Evolutionary conservation across 495 filamentous ascomycete genomes (phyloP).

Genomic region (Penicillium alfredii): DNA sequence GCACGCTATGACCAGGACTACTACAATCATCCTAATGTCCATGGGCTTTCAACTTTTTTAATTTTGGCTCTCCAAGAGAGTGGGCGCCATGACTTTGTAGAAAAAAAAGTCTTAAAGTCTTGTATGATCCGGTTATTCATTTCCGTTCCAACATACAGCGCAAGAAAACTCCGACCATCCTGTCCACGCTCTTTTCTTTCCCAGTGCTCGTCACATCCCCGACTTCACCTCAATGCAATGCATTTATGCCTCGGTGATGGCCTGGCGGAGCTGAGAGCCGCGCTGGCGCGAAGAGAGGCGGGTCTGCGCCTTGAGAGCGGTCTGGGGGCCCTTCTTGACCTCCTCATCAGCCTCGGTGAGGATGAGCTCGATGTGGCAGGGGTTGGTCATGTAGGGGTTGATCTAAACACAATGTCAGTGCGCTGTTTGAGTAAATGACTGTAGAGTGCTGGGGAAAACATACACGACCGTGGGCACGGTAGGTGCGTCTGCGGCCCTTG

Average conservation of each 20-base stretch:
- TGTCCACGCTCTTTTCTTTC: slow-evolving; percentile 25
- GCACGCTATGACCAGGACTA: too few relatives aligned
- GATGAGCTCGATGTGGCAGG: slow-evolving; percentile 99
- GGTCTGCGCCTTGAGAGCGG: slow-evolving; percentile 53
- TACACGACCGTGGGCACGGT: slow-evolving; percentile 99
- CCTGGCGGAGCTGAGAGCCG: slow-evolving; percentile 67
- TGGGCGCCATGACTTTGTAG: slow-evolving; percentile 29
- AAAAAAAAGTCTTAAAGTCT: slow-evolving; percentile 17
- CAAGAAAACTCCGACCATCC: slow-evolving; percentile 25
- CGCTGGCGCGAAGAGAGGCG: slow-evolving; percentile 84
- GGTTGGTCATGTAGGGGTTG: slow-evolving; percentile 99
- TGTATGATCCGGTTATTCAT: slow-evolving; percentile 41
- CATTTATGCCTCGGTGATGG: slow-evolving; percentile 73
- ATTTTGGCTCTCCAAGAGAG: slow-evolving; percentile 26
- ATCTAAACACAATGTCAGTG: slow-evolving; percentile 52
- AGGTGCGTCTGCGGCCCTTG: slow-evolving; percentile 95
- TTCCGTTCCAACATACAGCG: slow-evolving; percentile 31
- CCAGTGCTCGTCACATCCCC: slow-evolving; percentile 8
- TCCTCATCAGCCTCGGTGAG: slow-evolving; percentile 90
- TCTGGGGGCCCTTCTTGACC: slow-evolving; percentile 62
- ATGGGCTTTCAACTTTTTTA: slow-evolving; percentile 33
- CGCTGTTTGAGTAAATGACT: background rate
- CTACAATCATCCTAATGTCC: too few relatives aligned
- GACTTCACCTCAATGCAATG: slow-evolving; percentile 24
- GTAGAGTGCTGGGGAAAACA: too few relatives aligned